Conservation (phyloP, 495 filamentous ascomycete genomes). For the Penicillium daleae region DNA sequence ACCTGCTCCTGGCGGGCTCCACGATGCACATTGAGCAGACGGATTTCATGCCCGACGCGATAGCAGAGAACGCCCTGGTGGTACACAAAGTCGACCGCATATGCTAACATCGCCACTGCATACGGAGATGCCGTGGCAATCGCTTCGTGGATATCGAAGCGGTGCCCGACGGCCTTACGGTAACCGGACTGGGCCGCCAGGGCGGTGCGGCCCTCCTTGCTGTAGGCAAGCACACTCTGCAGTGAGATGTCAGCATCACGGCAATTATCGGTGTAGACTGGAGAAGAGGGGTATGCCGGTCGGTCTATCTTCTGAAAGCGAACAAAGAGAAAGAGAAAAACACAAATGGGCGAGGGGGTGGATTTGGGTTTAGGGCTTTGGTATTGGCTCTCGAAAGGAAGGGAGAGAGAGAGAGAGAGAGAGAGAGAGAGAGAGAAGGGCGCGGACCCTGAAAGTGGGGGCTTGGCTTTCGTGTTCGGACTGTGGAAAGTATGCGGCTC, state of each 20-base stretch:
- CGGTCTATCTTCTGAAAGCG: neutral
- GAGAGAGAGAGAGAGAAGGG: too few relatives aligned
- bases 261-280: neutral
- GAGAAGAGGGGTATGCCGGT: slow-evolving; percentile 13
- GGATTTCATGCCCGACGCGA: slow-evolving; percentile 57
- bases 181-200: slow-evolving; percentile 48
- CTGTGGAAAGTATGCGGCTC: slow-evolving; percentile 8
- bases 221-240: slow-evolving; percentile 59
- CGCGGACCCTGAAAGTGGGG: slow-evolving; percentile 1
- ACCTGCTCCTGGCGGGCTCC: slow-evolving; percentile 57
- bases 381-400: neutral
- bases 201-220: slow-evolving; percentile 61
- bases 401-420: too few relatives aligned
- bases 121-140: slow-evolving; percentile 66
- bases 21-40: slow-evolving; percentile 64
- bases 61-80: slow-evolving; percentile 67
- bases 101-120: slow-evolving; percentile 59
- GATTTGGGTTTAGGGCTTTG: neutral
- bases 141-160: slow-evolving; percentile 64
- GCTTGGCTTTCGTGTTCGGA: neutral
- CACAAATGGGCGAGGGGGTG: too few relatives aligned
- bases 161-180: slow-evolving; percentile 58
- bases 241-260: neutral
- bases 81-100: slow-evolving; percentile 66
- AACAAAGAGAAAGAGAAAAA: too few relatives aligned